A percentile compares a stretch with the other conserved stretches of the same genome.
These are phyloP conservation scores for Pythium rishiriense DNA, from an alignment of 352 stramenopile species.

Conservation along the genomic window DNA sequence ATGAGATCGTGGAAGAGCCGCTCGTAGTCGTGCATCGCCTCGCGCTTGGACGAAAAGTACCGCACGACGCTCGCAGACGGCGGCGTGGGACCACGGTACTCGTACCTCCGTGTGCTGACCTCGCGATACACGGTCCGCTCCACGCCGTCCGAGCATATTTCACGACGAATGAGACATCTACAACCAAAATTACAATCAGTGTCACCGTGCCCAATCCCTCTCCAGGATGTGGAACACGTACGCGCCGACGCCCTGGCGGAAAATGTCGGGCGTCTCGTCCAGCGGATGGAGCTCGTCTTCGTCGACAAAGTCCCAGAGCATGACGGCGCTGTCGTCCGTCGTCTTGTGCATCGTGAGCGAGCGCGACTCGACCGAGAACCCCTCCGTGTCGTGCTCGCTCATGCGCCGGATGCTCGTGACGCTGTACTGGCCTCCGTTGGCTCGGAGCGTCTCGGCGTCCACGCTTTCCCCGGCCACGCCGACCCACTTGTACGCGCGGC, in stretches of 20 bases:
- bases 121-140: slow-evolving; percentile 11
- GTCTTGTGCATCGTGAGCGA: slow-evolving; percentile 21
- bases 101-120: slow-evolving; percentile 14
- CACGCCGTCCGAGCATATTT: slow-evolving; percentile 9
- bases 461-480: neutral
- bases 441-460: neutral
- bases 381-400: neutral
- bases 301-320: slow-evolving; percentile 40
- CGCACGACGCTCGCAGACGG: slow-evolving; percentile 7
- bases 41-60: slow-evolving; percentile 1
- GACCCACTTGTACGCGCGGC: neutral
- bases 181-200: neutral
- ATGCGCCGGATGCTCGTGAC: neutral
- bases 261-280: neutral
- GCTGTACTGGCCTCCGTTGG: neutral
- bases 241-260: slow-evolving; percentile 4
- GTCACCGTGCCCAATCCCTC: neutral
- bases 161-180: slow-evolving; percentile 14
- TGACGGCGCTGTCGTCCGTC: slow-evolving; percentile 9
- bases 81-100: slow-evolving; percentile 1
- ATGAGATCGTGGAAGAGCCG: slow-evolving; percentile 2
- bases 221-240: neutral
- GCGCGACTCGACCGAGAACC: slow-evolving; percentile 7
- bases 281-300: slow-evolving; percentile 34
- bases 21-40: neutral